These are phyloP conservation scores for Globisporangium cederbergense DNA, from an alignment of 352 stramenopile species.

Conservation along the genomic window DNA sequence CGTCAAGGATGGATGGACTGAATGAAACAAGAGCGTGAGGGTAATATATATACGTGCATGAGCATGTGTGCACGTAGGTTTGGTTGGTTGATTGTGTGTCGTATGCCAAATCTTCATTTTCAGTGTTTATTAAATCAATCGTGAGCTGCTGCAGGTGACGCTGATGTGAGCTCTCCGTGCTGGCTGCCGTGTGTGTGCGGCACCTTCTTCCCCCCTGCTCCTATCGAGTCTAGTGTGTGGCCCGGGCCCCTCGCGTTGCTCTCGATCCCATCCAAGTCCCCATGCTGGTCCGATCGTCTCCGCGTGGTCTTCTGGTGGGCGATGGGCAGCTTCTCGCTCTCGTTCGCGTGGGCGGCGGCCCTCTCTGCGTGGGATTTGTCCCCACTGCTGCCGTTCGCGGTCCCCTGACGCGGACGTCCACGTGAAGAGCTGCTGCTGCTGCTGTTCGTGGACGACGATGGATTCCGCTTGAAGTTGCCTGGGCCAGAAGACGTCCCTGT, in stretches of 20 bases:
- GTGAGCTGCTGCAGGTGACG: conserved; percentile 3
- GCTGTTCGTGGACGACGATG: conserved; percentile 23
- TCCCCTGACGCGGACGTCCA: conserved; percentile 30
- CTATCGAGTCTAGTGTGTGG: conserved; percentile 24
- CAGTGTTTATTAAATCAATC: conserved; percentile 15
- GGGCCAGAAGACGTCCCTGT: conserved; percentile 10
- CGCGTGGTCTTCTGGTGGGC: conserved; percentile 43
- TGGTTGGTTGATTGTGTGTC: neutral
- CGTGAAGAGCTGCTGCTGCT: conserved; percentile 36
- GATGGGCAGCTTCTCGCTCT: conserved; percentile 41
- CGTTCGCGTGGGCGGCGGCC: conserved; percentile 36
- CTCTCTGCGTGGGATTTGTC: conserved; percentile 49
- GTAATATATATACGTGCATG: conserved; percentile 6
- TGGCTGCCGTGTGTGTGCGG: conserved; percentile 9
- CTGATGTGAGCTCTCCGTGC: conserved; percentile 15
- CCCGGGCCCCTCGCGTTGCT: conserved; percentile 13
- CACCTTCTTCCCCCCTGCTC: conserved; percentile 13
- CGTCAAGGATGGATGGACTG: neutral
- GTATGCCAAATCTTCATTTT: neutral
- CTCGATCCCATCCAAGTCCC: conserved; percentile 18
- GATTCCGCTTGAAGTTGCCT: conserved; percentile 49
- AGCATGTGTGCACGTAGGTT: neutral
- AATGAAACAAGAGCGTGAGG: neutral
- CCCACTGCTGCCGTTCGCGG: conserved; percentile 14
- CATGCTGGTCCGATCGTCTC: conserved; percentile 43